These are phyloP conservation scores for Aspergillus cejpii DNA, from an alignment of 2,329 filamentous ascomycete species.

Conservation along the genomic window DNA sequence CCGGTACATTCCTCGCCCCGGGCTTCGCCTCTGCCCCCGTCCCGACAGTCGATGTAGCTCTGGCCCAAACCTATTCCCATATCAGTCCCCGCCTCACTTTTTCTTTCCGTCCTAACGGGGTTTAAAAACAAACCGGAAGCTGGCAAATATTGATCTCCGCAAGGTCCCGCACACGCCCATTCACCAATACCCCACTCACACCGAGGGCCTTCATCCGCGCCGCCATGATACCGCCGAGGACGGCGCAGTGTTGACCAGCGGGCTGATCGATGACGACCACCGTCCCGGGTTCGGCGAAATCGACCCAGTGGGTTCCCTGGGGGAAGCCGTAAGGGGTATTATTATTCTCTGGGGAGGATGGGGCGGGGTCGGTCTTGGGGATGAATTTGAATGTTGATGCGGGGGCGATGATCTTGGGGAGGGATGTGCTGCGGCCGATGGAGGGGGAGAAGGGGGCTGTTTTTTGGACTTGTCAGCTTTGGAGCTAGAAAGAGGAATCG, in stretches of 20 bases:
- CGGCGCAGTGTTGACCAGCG: constrained; percentile 58
- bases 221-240: constrained; percentile 72
- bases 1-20: constrained; percentile 36
- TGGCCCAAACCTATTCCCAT: constrained; percentile 40
- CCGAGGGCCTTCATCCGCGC: constrained; percentile 58
- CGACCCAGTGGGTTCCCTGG: constrained; percentile 59
- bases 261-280: constrained; percentile 64
- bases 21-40: constrained; percentile 42
- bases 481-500: neutral
- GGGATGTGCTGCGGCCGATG: constrained; percentile 21
- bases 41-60: constrained; percentile 41
- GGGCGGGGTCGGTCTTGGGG: constrained; percentile 47
- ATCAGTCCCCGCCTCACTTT: no score
- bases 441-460: constrained; percentile 34
- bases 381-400: constrained; percentile 50
- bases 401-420: constrained; percentile 37
- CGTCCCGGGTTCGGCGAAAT: constrained; percentile 54
- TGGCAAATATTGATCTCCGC: constrained; percentile 51
- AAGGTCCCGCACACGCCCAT: constrained; percentile 62
- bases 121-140: constrained; percentile 46
- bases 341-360: constrained; percentile 20
- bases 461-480: no score
- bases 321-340: constrained; percentile 54
- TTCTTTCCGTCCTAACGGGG: no score
- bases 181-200: constrained; percentile 57